Base-by-base conservation (phyloP, 768 basidiomycete genomes). In the Strobilomyces dryophilus region DNA sequence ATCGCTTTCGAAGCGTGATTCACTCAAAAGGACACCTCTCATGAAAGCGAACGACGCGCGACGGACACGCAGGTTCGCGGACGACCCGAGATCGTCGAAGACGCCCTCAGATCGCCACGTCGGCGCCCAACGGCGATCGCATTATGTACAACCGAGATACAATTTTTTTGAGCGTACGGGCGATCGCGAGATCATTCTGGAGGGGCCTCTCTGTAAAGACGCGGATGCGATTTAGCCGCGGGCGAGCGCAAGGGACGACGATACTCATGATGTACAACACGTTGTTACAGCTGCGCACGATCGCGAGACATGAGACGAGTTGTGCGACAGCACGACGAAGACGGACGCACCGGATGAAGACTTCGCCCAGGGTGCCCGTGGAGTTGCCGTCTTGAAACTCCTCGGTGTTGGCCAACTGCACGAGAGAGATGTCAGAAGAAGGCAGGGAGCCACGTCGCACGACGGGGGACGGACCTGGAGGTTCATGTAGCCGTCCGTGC, bases 401-500 rank as follows among this genome's bases (percentile, higher is more conserved):
- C 71, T 98, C 97, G 3, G 97, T 95, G 71, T 98, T 98, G n/a
- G 95, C 95, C 48, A 99, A 79, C 95, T 99, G 35, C 5, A 4
- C 24, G 24, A 24, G 24, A 15, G 21, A 17, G 24, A 43, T 26
- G 41, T 6, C 52, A 29, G 7, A 24, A 3, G 18, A 14, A 12
- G 53, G 29, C 9, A 6, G 29, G 29, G 29, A 29, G 7, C 31
- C 5, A 29, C 34, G 10, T 27, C 36, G 6, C 17, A 21, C 32
- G 49, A 47, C 24, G 18, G 32, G 20, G n/a, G 27, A 44, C 57
- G 55, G 63, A 92, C 95, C 79, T 99, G 97, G 44, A 99, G 82
- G 71, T 99, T 99, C 97, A 98, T 98, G 76, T 97, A 99, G 12
- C 92, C 92, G 72, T 99, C 97, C 8, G 97, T 98, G 65, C 92